Percentiles rank a stretch among this genome's conserved stretches.
Evolutionary conservation across 2,329 filamentous ascomycete genomes (phyloP).

Genomic region (Akanthomyces dipterigenus): DNA sequence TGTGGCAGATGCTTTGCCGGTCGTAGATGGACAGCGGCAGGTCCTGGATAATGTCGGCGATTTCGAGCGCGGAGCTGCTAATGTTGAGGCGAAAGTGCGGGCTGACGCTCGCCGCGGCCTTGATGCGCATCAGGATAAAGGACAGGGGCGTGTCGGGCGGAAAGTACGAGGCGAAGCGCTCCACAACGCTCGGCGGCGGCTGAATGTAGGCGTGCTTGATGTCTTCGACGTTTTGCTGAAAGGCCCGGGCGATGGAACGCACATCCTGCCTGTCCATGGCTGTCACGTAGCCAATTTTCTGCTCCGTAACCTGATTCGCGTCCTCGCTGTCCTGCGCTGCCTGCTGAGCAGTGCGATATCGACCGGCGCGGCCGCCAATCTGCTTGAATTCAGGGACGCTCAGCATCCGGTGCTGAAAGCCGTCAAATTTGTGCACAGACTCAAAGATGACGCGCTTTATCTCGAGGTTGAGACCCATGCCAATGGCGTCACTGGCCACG

Average conservation of each 20-base stretch:
- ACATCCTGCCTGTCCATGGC: slow-evolving; percentile 69
- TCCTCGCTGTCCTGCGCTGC: slow-evolving; percentile 24
- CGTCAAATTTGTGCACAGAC: slow-evolving; percentile 65
- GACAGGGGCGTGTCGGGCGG: slow-evolving; percentile 73
- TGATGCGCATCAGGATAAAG: slow-evolving; percentile 71
- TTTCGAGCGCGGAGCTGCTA: slow-evolving; percentile 49
- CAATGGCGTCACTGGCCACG: slow-evolving; percentile 91
- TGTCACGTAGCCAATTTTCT: slow-evolving; percentile 66
- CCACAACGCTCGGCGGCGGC: slow-evolving; percentile 63
- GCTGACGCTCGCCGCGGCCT: slow-evolving; percentile 59
- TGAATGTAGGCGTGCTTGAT: slow-evolving; percentile 66
- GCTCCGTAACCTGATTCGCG: slow-evolving; percentile 14
- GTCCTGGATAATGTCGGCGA: slow-evolving; percentile 69
- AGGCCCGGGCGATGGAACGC: slow-evolving; percentile 51
- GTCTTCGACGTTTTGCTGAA: slow-evolving; percentile 56
- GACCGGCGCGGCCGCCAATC: slow-evolving; percentile 86
- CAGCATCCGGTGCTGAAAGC: slow-evolving; percentile 49
- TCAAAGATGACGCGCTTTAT: slow-evolving; percentile 91
- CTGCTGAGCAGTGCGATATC: slow-evolving; percentile 67
- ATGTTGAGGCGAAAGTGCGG: slow-evolving; percentile 62
- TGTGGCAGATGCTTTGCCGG: slow-evolving; percentile 65
- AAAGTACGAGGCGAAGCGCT: slow-evolving; percentile 76
- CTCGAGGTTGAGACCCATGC: slow-evolving; percentile 92
- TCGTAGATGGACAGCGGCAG: slow-evolving; percentile 65
- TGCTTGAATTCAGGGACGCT: slow-evolving; percentile 80